Base-by-base conservation (phyloP, 495 filamentous ascomycete species). In the Schizothecium vesticola region DNA sequence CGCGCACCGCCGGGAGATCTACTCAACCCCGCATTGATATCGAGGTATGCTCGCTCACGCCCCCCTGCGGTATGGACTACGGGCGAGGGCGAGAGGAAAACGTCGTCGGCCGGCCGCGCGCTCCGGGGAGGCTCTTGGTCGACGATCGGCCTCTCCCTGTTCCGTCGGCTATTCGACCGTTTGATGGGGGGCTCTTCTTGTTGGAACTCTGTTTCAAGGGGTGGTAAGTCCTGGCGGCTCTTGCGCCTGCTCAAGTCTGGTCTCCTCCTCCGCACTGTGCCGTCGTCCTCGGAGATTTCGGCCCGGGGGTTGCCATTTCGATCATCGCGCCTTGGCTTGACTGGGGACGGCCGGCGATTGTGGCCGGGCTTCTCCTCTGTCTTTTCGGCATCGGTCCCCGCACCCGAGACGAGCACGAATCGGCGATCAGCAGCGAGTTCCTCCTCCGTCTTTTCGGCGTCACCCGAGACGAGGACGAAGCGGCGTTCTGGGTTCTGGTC, bases 401-500 rank as follows among this genome's bases (percentile, higher is more conserved):
- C 9, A 66, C 57, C 75, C 9, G 77, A 66, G 4, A 84, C 69
- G 61, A 82, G 60, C 0, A 84, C 76, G 31, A 84, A 84, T 21
- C 82, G 76, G 25, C 82, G 77, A 75, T 84, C 82, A 7, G 80
- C 43, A 7, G 16, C 1, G 43, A 8, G 43, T 51, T 51, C 43
- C 19, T 51, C 43, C 9, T 19, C 65, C 3, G 67, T 70, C 28
- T 69, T 69, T 19, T 77, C 69, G 26, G 19, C 57, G 28, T 66
- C 71, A 22, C 57, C 75, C 11, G 77, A 66, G 4, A 84, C 69
- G 57, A 82, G 60, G 0, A 84, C 76, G 31, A 84, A 84, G 23
- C 82, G 76, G 26, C 82, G 77, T 75, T 84, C 82, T 11, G 81
- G 77, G 62, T 84, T 84, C 62, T 79, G 63, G 28, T 83, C 78